Evolutionary conservation across 345 rosid genomes (phyloP), one percentile per base, ranked within the genome.

Genomic region (Isatis tinctoria): DNA sequence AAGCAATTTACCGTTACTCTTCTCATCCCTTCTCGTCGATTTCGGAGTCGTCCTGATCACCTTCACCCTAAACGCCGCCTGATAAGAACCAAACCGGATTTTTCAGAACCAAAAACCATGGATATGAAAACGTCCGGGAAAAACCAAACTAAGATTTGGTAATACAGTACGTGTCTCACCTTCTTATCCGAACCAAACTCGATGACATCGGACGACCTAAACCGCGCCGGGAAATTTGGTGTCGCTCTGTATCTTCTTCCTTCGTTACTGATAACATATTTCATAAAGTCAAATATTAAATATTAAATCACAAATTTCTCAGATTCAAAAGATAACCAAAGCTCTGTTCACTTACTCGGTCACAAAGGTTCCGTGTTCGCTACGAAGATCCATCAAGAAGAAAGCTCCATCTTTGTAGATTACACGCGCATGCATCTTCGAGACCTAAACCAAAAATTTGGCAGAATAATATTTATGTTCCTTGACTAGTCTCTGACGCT

Each of bases 1-100:
- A 67, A 88, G 85, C 66, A 87, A 35, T 70, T 76, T 80, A 22
- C 81, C 71, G n/a, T 59, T 67, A 17, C 60, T 63, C 75, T 54
- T 52, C 79, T 59, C 71, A 72, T 68, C 67, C 72, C 18, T 76
- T 37, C 39, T 54, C 66, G 63, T 37, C 27, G 59, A 24, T 16
- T 69, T 72, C 0, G 77, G 74, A 47, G 85, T 78, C 45, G 16
- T 77, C 53, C 86, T 74, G 56, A 83, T 61, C 80, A 84, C 97
- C 80, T 93, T 93, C 3, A 93, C 97, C 51, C 84, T 86, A 62
- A 85, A 89, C n/a, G 66, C 69, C 9, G 87, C 93, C 98, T 93
- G 87, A 65, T 10, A 48, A 63, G 20, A 61, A 60, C 56, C 48
- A 69, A 49, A 66, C 59, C 40, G 7, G 37, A 7, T 1, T 17